These are phyloP conservation scores for Phalaenopsis aphrodite DNA, from an alignment of 106 monocot genomes.

Conservation along the genomic window DNA sequence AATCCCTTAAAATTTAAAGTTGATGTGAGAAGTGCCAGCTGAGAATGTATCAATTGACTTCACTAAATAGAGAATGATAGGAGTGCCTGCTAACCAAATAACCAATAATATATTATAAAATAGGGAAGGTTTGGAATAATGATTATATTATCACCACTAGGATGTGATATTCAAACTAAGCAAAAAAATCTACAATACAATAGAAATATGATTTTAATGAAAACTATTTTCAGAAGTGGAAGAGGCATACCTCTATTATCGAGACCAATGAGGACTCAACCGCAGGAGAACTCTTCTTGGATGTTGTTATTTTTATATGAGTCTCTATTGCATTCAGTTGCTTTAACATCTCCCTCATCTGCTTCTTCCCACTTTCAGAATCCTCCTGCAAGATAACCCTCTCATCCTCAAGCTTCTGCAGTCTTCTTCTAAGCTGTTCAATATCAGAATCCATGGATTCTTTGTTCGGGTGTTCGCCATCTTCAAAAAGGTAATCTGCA, in stretches of 20 bases:
- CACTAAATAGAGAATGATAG: constrained; percentile 2
- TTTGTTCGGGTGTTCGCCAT: constrained; percentile 12
- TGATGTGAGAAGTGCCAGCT: not conserved
- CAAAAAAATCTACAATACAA: too few relatives aligned
- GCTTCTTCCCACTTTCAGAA: constrained; percentile 29
- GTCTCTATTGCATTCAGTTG: constrained; percentile 36
- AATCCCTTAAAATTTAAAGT: not conserved
- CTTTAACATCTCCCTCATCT: constrained; percentile 36
- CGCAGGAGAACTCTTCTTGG: constrained; percentile 10
- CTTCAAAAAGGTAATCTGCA: constrained; percentile 2
- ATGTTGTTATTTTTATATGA: constrained; percentile 13
- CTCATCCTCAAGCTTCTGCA: constrained; percentile 35
- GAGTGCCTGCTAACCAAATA: not conserved
- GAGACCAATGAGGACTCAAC: constrained; percentile 28
- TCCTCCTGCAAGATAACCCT: constrained; percentile 19
- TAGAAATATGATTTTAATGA: not conserved
- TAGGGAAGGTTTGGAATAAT: too few relatives aligned
- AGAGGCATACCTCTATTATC: constrained; percentile 44
- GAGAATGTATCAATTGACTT: not conserved
- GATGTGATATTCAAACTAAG: too few relatives aligned
- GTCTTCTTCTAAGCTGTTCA: constrained; percentile 26
- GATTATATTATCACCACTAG: too few relatives aligned
- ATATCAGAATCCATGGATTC: constrained; percentile 11
- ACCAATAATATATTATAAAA: not conserved
- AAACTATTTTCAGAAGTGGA: not conserved